Conservation (phyloP, 78 protist genomes). For the Speleostelium caveatum region DNA sequence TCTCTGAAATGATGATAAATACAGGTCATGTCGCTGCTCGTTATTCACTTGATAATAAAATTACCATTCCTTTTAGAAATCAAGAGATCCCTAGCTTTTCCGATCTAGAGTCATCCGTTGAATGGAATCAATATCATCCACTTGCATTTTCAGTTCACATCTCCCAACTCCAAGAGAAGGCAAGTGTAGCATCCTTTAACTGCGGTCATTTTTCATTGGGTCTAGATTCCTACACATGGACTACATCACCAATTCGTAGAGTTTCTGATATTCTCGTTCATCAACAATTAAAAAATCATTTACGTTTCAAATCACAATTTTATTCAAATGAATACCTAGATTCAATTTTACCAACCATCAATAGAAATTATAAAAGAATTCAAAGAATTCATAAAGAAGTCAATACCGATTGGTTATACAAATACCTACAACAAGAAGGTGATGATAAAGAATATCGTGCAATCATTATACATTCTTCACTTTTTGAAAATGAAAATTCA, state of each 20-base stretch:
- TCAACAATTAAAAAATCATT: constrained; percentile 24
- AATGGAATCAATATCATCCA: constrained; percentile 1
- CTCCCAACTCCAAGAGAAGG: not conserved
- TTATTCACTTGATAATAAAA: not conserved
- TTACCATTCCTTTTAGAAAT: constrained; percentile 23
- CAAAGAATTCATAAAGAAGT: constrained; percentile 19
- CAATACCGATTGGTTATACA: not conserved
- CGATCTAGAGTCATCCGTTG: not conserved
- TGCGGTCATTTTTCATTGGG: constrained; percentile 81
- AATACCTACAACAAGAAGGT: not conserved
- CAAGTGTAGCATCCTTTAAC: not conserved
- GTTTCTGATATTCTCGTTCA: constrained; percentile 77
- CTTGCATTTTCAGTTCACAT: constrained; percentile 3
- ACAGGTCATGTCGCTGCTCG: constrained; percentile 26
- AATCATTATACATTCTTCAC: too few relatives aligned
- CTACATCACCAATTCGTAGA: constrained; percentile 89
- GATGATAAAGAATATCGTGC: not conserved
- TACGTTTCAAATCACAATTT: not conserved
- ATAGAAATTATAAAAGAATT: constrained; percentile 3
- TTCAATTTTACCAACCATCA: not conserved
- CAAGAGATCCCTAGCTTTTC: not conserved
- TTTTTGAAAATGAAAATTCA: too few relatives aligned
- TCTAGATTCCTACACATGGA: constrained; percentile 93
- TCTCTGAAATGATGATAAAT: constrained; percentile 39
- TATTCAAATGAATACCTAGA: constrained; percentile 1